Base-by-base conservation (phyloP, 2,329 filamentous ascomycete genomes). In the Aspergillus pseudotamarii region DNA sequence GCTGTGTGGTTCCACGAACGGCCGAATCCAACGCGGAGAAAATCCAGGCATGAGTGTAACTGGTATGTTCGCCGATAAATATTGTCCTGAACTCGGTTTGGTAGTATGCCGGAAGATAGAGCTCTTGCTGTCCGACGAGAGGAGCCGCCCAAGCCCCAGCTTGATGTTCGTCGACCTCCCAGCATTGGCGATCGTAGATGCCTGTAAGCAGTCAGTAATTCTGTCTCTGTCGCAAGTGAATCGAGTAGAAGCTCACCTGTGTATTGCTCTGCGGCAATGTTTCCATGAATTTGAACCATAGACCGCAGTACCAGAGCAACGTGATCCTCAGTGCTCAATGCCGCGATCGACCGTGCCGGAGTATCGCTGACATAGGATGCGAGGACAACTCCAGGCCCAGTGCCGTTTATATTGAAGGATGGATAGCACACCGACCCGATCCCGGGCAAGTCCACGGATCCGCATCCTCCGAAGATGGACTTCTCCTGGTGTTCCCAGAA, bases 61-160 rank as follows among this genome's bases (percentile, higher is more conserved):
- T 86, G 0, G 89, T 91, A 71, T 91, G 89, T 73, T 92, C 89
- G 2, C 86, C 86, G 6, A 90, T 80, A 63, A 91, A 91, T 38
- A 91, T 86, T n/a, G 89, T 88, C 55, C 88, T 86, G 66, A 83
- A 84, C 74, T 92, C 86, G 0, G 89, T 91, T 72, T 88, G 85
- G 71, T 89, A 91, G 71, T 91, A 92, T n/a, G 89, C 86, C 0
- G 90, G 89, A 10, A 92, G 79, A 68, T 89, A 92, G 28, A 91
- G 71, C 67, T 89, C 83, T 71, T 92, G 89, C 77, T 91, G 88
- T 0, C 88, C 89, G 0, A 87, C 79, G 0, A 81, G 76, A 0
- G 89, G 89, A 5, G 76, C 74, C 1, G 85, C 85, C 89, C 89
- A 92, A 8, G 85, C 84, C 5, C 86, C 89, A 1, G 83, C 84